Conservation (phyloP, 179 eudicot species). For the Beta lomatogona region DNA sequence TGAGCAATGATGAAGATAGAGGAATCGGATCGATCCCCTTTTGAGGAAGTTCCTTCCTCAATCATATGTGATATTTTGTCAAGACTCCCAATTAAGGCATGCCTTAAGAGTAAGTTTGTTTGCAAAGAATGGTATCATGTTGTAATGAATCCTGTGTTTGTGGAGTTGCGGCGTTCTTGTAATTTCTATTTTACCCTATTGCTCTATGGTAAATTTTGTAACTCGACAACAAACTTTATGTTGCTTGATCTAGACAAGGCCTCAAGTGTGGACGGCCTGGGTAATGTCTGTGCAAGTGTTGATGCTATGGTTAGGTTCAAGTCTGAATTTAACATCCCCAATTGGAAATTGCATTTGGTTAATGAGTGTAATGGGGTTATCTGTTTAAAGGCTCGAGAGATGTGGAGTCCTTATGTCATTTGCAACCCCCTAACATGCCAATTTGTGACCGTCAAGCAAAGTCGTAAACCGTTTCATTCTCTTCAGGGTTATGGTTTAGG, state of each 20-base stretch:
- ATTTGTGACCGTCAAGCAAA: not conserved
- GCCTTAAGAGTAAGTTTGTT: slow-evolving; percentile 11
- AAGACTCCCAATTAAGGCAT: slow-evolving; percentile 7
- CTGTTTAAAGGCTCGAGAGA: slow-evolving; percentile 7
- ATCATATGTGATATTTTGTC: not conserved
- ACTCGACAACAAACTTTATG: not conserved
- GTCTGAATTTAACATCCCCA: not conserved
- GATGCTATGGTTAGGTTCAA: slow-evolving; percentile 7
- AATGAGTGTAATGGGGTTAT: slow-evolving; percentile 11
- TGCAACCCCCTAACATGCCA: slow-evolving; percentile 8
- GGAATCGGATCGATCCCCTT: not conserved
- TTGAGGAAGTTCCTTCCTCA: not conserved
- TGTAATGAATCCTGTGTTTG: not conserved
- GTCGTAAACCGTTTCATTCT: not conserved
- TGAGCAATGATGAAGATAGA: not conserved
- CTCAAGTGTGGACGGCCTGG: not conserved
- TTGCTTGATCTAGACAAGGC: slow-evolving; percentile 5
- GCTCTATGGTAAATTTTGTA: slow-evolving; percentile 1
- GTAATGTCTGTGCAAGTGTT: not conserved
- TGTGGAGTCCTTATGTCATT: not conserved
- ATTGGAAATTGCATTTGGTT: not conserved
- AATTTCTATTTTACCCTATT: not conserved
- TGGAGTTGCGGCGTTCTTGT: not conserved
- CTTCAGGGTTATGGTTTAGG: slow-evolving; percentile 7
- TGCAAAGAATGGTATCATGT: slow-evolving; percentile 14